Percentiles rank a stretch among this genome's conserved stretches.
Conservation (phyloP, 768 basidiomycete genomes). For the Russula brevipes region DNA sequence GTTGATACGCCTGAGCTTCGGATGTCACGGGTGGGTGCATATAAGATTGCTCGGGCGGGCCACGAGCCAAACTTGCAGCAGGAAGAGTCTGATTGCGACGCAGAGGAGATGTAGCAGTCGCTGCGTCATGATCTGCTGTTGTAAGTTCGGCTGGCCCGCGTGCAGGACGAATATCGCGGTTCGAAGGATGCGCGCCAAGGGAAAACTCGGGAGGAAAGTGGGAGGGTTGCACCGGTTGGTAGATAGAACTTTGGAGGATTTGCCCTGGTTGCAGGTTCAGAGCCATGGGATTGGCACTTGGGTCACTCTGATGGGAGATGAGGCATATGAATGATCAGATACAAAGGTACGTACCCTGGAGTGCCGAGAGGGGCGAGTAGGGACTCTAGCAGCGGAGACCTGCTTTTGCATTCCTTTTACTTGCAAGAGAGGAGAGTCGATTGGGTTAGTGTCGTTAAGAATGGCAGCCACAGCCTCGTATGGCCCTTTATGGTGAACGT, state of each 20-base stretch:
- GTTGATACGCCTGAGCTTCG: constrained; percentile 1
- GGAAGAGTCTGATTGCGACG: constrained; percentile 21
- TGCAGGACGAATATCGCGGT: constrained; percentile 8
- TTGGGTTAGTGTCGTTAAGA: constrained; percentile 15
- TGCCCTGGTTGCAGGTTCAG: constrained; percentile 33
- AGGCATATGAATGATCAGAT: not conserved
- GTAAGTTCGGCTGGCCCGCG: not conserved
- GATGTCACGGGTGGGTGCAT: not conserved
- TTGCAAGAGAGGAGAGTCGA: constrained; percentile 16
- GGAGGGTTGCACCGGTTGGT: constrained; percentile 16
- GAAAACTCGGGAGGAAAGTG: constrained; percentile 18
- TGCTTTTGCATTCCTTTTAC: constrained; percentile 15
- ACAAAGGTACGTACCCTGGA: constrained; percentile 6
- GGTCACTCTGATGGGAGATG: constrained; percentile 10
- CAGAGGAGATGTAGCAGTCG: not conserved
- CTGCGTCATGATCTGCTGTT: not conserved
- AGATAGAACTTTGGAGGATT: constrained; percentile 29
- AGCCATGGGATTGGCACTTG: constrained; percentile 25
- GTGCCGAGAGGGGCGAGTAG: constrained; percentile 3
- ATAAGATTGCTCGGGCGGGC: constrained; percentile 7
- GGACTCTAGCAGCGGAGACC: constrained; percentile 1
- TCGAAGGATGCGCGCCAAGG: constrained; percentile 8
- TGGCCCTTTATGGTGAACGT: constrained; percentile 67
- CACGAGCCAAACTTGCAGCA: not conserved
- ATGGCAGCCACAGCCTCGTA: constrained; percentile 53